Base-by-base conservation (phyloP, 1,284 basidiomycete species). In the Austroboletus sp. region DNA sequence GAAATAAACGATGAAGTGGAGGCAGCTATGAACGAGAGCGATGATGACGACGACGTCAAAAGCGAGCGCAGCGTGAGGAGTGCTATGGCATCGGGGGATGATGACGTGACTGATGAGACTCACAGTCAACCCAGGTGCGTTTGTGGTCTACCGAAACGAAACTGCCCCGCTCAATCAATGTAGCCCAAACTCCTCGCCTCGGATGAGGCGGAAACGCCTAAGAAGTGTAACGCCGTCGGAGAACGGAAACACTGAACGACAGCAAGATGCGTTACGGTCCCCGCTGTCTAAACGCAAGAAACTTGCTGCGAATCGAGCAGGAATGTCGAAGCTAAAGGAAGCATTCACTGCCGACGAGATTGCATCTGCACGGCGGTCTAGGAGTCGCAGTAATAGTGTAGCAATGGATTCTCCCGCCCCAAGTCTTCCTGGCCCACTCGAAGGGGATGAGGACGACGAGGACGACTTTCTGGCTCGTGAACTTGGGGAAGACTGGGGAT, bases 1-100 rank as follows among this genome's bases (percentile, higher is more conserved):
- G 82, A 82, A 53, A 82, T 88, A 49, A 85, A 89, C 53, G 78
- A 86, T 52, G 90, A 92, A 63, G 84, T 92, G n/a, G 86, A 92
- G 48, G 89, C 82, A 32, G 85, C 85, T 30, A 80, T 89, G 76
- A 80, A 82, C 50, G 85, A 89, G 68, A 84, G 79, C 53, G 83
- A 85, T 51, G 74, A 72, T 19, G 69, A 67, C 7, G 65, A 65
- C 27, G 76, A 73, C 30, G 46, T 51, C 23, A 51, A 37, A 45
- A 65, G 61, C 40, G 65, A 66, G 43, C 58, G 36, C 39, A 59
- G 70, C 46, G 61, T 62, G 53, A 60, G 54, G 57, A 66, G 66
- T 54, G 62, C 42, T 44, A 52, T 64, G 51, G 44, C 45, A 52
- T 65, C 63, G 35, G 62, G 65, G 21, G 63, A 63, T 43, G 64